These are phyloP conservation scores for Serendipita sp. DNA, from an alignment of 768 basidiomycete genomes.

Conservation along the genomic window DNA sequence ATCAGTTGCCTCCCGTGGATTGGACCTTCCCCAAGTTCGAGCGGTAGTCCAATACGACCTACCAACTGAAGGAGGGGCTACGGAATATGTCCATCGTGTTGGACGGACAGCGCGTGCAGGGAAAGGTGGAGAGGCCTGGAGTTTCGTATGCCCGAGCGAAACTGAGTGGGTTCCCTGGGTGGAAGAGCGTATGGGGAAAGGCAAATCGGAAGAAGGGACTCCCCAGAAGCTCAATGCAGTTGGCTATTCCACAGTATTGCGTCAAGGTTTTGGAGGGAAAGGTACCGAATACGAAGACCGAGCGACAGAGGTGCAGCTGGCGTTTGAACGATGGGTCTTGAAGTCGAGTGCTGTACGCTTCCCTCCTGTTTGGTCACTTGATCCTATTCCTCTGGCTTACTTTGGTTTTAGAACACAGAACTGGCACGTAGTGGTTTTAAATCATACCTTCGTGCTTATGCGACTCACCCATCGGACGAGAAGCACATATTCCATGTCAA, in stretches of 20 bases:
- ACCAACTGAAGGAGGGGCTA: slow-evolving; percentile 91
- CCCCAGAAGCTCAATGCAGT: slow-evolving; percentile 38
- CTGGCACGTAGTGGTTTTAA: slow-evolving; percentile 73
- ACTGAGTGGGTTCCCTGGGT: slow-evolving; percentile 84
- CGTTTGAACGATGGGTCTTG: slow-evolving; percentile 90
- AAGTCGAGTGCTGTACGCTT: slow-evolving; percentile 45
- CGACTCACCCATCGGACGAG: slow-evolving; percentile 89
- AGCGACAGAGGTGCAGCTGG: slow-evolving; percentile 89
- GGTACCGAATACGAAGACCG: slow-evolving; percentile 67
- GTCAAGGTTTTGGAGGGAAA: slow-evolving; percentile 73
- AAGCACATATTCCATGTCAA: slow-evolving; percentile 95
- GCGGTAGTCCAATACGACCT: slow-evolving; percentile 94
- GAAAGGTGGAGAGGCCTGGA: slow-evolving; percentile 91
- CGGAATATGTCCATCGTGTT: slow-evolving; percentile 92
- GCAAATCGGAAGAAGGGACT: slow-evolving; percentile 23
- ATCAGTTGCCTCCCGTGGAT: slow-evolving; percentile 94
- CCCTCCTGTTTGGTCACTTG: slow-evolving; percentile 5
- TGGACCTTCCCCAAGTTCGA: slow-evolving; percentile 86
- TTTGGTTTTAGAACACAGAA: slow-evolving; percentile 42
- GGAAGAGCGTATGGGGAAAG: slow-evolving; percentile 59
- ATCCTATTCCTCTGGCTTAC: background rate
- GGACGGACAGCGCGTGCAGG: slow-evolving; percentile 95
- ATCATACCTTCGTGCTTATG: slow-evolving; percentile 90
- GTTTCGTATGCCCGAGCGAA: slow-evolving; percentile 77
- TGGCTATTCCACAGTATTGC: slow-evolving; percentile 53